Base-by-base conservation (phyloP, 2,329 filamentous ascomycete genomes). In the Arthrobotrys iridis region DNA sequence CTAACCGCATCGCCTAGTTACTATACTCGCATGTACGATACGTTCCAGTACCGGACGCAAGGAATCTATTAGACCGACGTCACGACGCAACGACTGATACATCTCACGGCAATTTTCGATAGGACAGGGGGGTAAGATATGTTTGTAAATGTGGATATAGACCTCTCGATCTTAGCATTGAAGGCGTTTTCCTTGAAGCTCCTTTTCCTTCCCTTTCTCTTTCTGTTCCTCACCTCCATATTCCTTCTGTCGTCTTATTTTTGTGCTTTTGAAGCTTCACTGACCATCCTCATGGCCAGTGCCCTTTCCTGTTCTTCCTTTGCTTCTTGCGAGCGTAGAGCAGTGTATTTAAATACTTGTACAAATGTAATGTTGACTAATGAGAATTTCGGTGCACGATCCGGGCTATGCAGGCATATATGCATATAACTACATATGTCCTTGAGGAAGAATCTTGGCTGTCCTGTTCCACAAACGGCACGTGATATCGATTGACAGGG, bases 31-130 rank as follows among this genome's bases (percentile, higher is more conserved):
- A 72, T 77, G 90, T 93, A 93, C 80, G 91, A 93, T 83, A 92
- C 91, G 77, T 94, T 93, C 84, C 91, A 94, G 84, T 94, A 94
- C 83, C 88, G 92, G 80, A 93, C 92, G 35, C 91, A 94, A 83
- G 92, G 91, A 78, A 94, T 94, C 83, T 94, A 94, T 83, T 94
- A 87, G 83, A 60, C 26, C 13, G 24, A 37, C 22, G 35, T 4
- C 8, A 37, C 43, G 58, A 33, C 15, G 50, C 45, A 41, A 24
- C 8, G 11, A 33, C 30, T 7, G 13, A 15, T 13, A 26, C 8
- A 58, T 65, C n/a, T 67, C 26, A 24, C 59, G 26, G 13, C 15
- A 22, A 43, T 43, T 70, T 35, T 70, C 18, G n/a, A 60, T 62
- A 60, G 26, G 5, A 65, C 8, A 13, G 41, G 45, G 45, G n/a